Percentiles rank a stretch among this genome's conserved stretches.
Conservation (phyloP, 2,329 filamentous ascomycete genomes). For the Rosellinia necatrix region DNA sequence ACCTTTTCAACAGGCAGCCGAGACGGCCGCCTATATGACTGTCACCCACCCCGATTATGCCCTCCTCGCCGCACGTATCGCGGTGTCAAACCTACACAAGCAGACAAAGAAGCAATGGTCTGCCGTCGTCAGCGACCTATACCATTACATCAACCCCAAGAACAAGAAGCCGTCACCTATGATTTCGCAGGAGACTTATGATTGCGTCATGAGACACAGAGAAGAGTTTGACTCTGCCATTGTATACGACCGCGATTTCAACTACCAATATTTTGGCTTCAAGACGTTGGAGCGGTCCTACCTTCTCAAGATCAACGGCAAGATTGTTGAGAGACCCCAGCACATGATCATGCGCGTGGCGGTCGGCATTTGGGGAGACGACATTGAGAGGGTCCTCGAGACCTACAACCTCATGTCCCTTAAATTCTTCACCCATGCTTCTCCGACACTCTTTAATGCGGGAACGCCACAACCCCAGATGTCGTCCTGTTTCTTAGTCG, state of each 20-base stretch:
- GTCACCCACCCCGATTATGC: conserved; percentile 99
- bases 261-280: conserved; percentile 99
- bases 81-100: conserved; percentile 99
- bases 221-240: conserved; percentile 98
- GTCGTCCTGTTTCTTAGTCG: conserved; percentile 97
- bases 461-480: conserved; percentile 93
- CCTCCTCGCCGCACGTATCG: conserved; percentile 96
- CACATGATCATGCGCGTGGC: conserved; percentile 99
- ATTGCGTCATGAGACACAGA: conserved; percentile 92
- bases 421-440: conserved; percentile 98
- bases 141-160: conserved; percentile 95
- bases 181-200: conserved; percentile 90
- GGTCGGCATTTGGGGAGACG: conserved; percentile 93
- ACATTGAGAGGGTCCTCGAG: conserved; percentile 93
- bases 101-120: conserved; percentile 99
- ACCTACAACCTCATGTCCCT: conserved; percentile 99
- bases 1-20: conserved; percentile 72
- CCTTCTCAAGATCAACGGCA: conserved; percentile 90
- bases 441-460: conserved; percentile 96
- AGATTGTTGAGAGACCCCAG: conserved; percentile 95
- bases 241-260: conserved; percentile 98
- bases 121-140: conserved; percentile 89
- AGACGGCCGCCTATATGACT: conserved; percentile 99
- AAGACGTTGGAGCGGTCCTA: conserved; percentile 99
- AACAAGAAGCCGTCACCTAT: conserved; percentile 84